Conservation (phyloP, 495 filamentous ascomycete species). For the Aspergillus heteromorphus region DNA sequence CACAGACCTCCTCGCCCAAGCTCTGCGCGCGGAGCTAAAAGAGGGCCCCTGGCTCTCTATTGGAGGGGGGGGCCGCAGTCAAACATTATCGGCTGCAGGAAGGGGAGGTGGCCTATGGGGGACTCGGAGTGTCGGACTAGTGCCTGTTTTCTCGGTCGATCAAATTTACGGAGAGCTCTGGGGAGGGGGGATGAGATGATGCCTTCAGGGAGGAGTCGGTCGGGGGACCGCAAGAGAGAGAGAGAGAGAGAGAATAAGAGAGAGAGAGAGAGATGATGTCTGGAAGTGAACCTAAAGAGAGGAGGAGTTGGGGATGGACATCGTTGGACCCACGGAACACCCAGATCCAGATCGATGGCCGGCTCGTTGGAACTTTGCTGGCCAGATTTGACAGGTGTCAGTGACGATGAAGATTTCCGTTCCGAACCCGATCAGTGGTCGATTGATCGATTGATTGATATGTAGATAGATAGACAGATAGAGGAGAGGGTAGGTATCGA, state of each 20-base stretch:
- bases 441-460: not conserved
- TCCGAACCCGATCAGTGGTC: not conserved
- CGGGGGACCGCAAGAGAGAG: too few relatives aligned
- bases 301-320: not conserved
- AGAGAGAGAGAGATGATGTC: too few relatives aligned
- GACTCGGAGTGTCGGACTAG: not conserved
- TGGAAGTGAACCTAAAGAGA: too few relatives aligned
- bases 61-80: not conserved
- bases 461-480: not conserved
- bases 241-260: too few relatives aligned
- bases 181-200: not conserved
- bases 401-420: not conserved
- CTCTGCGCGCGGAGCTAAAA: not conserved
- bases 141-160: not conserved
- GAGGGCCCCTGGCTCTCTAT: not conserved
- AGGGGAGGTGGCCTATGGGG: not conserved
- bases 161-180: not conserved
- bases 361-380: not conserved
- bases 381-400: not conserved
- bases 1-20: slow-evolving; percentile 1
- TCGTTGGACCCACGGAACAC: not conserved
- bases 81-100: not conserved
- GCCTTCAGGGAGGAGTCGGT: too few relatives aligned
- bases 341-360: not conserved
- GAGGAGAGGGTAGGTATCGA: not conserved